Evolutionary conservation across 176 grass and related monocot species (phyloP).

Genomic region (Zoysia pacifica): DNA sequence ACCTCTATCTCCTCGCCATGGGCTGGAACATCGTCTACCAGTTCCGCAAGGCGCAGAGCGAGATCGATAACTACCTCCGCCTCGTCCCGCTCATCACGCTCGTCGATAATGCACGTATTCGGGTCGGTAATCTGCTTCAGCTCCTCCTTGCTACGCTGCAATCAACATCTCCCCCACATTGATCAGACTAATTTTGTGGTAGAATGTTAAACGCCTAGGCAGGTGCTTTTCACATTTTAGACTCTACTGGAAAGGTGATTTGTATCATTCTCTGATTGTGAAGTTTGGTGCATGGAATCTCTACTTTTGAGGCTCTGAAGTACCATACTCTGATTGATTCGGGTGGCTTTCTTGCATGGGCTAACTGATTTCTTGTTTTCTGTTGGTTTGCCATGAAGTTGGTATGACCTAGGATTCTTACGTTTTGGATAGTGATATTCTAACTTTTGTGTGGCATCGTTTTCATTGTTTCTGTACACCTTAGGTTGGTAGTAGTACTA

Average conservation of each 20-base stretch:
- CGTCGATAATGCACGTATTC: slow-evolving; percentile 73
- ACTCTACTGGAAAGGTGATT: slow-evolving; percentile 12
- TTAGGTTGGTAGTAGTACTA: background rate
- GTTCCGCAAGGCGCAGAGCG: slow-evolving; percentile 80
- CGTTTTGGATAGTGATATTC: background rate
- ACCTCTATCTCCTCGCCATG: slow-evolving; percentile 85
- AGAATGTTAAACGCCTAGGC: background rate
- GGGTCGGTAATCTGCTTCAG: slow-evolving; percentile 48
- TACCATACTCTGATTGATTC: background rate
- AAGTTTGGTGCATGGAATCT: slow-evolving; percentile 23
- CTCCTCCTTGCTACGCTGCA: background rate
- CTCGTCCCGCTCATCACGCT: slow-evolving; percentile 93
- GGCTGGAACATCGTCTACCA: slow-evolving; percentile 93
- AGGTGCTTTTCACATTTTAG: slow-evolving; percentile 20
- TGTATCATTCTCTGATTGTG: slow-evolving; percentile 16
- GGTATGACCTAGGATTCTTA: slow-evolving; percentile 23
- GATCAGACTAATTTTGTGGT: slow-evolving; percentile 7
- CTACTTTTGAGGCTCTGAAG: slow-evolving; percentile 36
- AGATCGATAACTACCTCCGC: slow-evolving; percentile 89
- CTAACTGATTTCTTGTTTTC: slow-evolving; percentile 27
- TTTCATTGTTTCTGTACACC: slow-evolving; percentile 16
- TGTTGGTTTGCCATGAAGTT: slow-evolving; percentile 28
- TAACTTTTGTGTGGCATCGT: slow-evolving; percentile 5
- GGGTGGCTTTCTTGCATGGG: slow-evolving; percentile 36
- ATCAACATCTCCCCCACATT: slow-evolving; percentile 5